These are phyloP conservation scores for Moricandia arvensis DNA, from an alignment of 345 rosid genomes.

Conservation along the genomic window DNA sequence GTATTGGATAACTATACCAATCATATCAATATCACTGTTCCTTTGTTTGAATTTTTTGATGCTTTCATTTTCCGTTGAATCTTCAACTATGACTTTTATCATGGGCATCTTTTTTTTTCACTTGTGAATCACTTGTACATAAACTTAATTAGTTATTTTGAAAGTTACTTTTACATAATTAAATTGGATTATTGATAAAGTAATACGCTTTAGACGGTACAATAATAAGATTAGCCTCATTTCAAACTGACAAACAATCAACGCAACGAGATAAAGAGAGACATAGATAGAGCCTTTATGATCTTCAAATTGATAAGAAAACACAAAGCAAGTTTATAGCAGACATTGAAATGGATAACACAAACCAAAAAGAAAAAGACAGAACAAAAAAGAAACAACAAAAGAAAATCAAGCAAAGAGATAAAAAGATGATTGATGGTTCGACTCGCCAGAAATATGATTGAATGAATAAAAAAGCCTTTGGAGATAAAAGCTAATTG, in stretches of 20 bases:
- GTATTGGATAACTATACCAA: conserved; percentile 10
- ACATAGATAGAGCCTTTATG: conserved; percentile 9
- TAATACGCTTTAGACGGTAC: conserved; percentile 3
- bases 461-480: conserved; percentile 9
- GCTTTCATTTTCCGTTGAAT: conserved; percentile 29
- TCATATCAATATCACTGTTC: conserved; percentile 25
- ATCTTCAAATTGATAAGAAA: conserved; percentile 36
- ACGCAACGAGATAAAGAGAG: not conserved
- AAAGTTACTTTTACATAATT: not conserved
- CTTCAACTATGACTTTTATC: conserved; percentile 1
- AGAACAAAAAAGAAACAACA: not conserved
- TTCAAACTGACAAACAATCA: not conserved
- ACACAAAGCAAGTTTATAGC: conserved; percentile 26
- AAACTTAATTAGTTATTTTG: not conserved
- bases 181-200: conserved; percentile 10
- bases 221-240: not conserved
- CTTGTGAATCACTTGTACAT: not conserved
- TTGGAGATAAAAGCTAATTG: not conserved
- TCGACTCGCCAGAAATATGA: conserved; percentile 26
- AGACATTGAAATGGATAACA: conserved; percentile 24
- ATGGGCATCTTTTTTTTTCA: not conserved
- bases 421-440: conserved; percentile 11
- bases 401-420: conserved; percentile 22
- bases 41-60: conserved; percentile 16
- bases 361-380: not conserved